Conservation (phyloP, 1,284 basidiomycete species). For the Sphagnurus paluster region DNA sequence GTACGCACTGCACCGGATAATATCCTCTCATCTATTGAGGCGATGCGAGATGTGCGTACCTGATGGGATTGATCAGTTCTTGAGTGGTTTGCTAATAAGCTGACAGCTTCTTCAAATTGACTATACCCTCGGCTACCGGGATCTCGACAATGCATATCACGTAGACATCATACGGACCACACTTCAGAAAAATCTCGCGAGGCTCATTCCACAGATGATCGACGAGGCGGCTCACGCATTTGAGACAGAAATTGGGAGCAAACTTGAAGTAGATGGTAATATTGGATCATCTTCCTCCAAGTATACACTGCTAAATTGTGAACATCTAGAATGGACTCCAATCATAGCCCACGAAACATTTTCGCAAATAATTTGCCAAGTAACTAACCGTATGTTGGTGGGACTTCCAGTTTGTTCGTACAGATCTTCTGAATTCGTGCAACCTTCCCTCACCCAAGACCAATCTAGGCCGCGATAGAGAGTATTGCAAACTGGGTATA, state of each 20-base stretch:
- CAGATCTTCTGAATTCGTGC: background rate
- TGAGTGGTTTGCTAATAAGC: background rate
- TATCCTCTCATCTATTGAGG: conserved; percentile 19
- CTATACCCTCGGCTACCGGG: conserved; percentile 14
- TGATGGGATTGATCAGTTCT: background rate
- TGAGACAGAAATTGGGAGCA: conserved; percentile 15
- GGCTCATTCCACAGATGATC: conserved; percentile 25
- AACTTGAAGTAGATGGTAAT: conserved; percentile 2
- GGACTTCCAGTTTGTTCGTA: conserved; percentile 40
- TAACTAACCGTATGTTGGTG: conserved; percentile 45
- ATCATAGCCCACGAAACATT: conserved; percentile 19
- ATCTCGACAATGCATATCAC: conserved; percentile 15
- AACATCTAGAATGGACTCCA: conserved; percentile 21
- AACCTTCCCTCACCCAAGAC: conserved; percentile 8
- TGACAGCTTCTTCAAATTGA: conserved; percentile 16
- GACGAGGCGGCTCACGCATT: conserved; percentile 28
- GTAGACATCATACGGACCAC: conserved; percentile 15
- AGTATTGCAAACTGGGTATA: conserved; percentile 21
- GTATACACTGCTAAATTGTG: background rate
- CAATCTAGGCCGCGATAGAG: conserved; percentile 19
- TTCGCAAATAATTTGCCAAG: conserved; percentile 31
- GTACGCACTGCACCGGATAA: conserved; percentile 19
- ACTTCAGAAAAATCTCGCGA: conserved; percentile 20
- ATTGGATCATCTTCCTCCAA: too few species aligned
- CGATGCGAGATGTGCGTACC: conserved; percentile 11